Evolutionary conservation across 768 basidiomycete species (phyloP).

Genomic region (Dioszegia hungarica): DNA sequence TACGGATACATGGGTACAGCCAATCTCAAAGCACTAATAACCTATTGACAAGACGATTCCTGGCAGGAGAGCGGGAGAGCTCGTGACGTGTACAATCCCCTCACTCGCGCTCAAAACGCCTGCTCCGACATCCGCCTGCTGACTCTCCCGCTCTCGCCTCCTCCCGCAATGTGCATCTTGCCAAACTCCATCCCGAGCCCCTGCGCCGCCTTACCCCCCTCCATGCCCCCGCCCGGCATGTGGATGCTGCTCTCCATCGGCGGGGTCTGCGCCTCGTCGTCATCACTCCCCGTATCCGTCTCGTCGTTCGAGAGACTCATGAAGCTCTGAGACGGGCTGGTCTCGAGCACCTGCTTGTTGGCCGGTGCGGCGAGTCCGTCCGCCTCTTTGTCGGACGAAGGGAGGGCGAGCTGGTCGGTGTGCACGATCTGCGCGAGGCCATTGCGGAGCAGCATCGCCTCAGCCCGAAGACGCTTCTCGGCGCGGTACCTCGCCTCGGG

Average conservation of each 20-base stretch:
- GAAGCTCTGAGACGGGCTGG: slow-evolving; percentile 1
- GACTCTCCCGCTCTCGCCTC: background rate
- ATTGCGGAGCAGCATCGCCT: slow-evolving; percentile 21
- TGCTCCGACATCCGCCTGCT: background rate
- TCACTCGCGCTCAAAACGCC: background rate
- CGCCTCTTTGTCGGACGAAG: background rate
- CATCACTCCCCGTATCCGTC: slow-evolving; percentile 10
- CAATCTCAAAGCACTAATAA: background rate
- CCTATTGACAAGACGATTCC: no score
- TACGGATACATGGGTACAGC: background rate
- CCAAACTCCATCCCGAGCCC: background rate
- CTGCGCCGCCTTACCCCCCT: background rate
- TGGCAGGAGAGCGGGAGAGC: no score
- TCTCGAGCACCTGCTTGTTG: background rate
- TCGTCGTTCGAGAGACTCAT: slow-evolving; percentile 3
- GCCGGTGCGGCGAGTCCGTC: background rate
- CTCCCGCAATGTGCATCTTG: background rate
- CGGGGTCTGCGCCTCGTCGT: slow-evolving; percentile 25
- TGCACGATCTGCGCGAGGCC: background rate
- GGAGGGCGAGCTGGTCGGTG: background rate
- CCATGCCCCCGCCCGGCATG: background rate
- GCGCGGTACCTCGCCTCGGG: slow-evolving; percentile 7
- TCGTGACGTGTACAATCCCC: no score
- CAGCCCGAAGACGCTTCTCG: slow-evolving; percentile 16
- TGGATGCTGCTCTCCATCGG: slow-evolving; percentile 17